A percentile compares a stretch with the other conserved stretches of the same genome.
These are phyloP conservation scores for Yamadazyma atlantica DNA, from an alignment of 1,139 yeast species.

Conservation along the genomic window DNA sequence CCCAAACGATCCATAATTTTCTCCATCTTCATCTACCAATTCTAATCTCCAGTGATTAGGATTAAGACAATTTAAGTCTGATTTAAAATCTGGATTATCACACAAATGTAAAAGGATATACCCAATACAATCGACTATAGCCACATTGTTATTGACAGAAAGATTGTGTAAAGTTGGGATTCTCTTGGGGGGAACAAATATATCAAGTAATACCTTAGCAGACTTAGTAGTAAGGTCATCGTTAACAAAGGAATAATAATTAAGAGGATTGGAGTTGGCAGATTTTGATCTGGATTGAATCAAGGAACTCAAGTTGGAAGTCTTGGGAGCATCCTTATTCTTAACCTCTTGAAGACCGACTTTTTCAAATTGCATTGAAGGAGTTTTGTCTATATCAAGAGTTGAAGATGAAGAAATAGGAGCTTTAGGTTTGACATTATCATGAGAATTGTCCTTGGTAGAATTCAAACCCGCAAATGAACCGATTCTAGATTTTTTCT, in stretches of 20 bases:
- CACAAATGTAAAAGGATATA: constrained; percentile 43
- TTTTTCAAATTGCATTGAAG: constrained; percentile 26
- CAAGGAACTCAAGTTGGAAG: constrained; percentile 40
- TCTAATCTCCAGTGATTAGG: constrained; percentile 71
- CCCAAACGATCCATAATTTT: constrained; percentile 75
- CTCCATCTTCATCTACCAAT: constrained; percentile 78
- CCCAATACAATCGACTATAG: constrained; percentile 66
- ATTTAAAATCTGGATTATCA: constrained; percentile 8
- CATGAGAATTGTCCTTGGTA: background rate
- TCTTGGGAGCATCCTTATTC: background rate
- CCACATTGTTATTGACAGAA: constrained; percentile 43
- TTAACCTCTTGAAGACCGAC: constrained; percentile 12
- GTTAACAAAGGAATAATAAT: constrained; percentile 51
- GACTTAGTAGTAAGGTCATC: constrained; percentile 25
- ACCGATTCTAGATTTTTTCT: constrained; percentile 10
- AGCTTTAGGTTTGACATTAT: background rate
- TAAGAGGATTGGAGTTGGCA: constrained; percentile 48
- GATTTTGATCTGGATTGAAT: constrained; percentile 37
- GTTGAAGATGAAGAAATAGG: constrained; percentile 2
- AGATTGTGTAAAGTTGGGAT: constrained; percentile 31
- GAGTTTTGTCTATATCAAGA: constrained; percentile 7
- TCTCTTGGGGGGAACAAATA: constrained; percentile 39
- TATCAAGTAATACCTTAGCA: constrained; percentile 27
- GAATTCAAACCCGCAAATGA: constrained; percentile 8
- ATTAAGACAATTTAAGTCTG: constrained; percentile 28